Percentiles rank a stretch among this genome's conserved stretches.
phyloP scores from a whole-genome alignment of 1,284 basidiomycete genomes.

The Ceratorhiza oryzae-sativae region DNA sequence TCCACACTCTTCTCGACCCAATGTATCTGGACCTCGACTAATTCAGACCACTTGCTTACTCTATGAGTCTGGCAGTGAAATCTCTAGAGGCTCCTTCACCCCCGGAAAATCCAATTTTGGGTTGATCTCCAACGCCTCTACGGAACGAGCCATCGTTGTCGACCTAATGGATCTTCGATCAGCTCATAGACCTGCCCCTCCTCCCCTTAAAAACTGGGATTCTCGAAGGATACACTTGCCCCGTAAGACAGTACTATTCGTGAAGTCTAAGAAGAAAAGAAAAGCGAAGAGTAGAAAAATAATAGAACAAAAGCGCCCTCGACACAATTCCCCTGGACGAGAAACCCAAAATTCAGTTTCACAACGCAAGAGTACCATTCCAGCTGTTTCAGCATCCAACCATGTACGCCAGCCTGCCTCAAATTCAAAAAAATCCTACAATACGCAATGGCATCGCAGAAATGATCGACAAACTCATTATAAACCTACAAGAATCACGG shows the following conservation, averaged over 20 bases:
- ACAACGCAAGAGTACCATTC: neutral
- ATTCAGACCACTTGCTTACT: neutral
- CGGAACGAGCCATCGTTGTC: neutral
- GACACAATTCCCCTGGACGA: neutral
- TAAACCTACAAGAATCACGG: neutral
- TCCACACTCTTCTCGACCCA: neutral
- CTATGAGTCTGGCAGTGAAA: slow-evolving; percentile 16
- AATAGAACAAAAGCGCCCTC: slow-evolving; percentile 10
- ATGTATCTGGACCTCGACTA: neutral
- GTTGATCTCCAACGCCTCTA: neutral
- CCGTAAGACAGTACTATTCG: neutral
- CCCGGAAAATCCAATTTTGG: neutral
- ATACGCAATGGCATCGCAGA: neutral
- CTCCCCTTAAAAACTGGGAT: slow-evolving; percentile 11
- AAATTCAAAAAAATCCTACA: neutral
- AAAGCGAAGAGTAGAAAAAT: slow-evolving; percentile 1
- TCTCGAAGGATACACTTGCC: neutral
- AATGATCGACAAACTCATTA: neutral
- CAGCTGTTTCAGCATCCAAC: neutral
- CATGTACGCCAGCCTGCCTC: neutral
- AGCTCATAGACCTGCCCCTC: slow-evolving; percentile 20
- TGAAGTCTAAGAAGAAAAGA: slow-evolving; percentile 7
- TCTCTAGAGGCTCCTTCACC: neutral
- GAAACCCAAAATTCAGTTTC: neutral
- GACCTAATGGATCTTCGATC: neutral